Percentiles rank a stretch among this genome's conserved stretches.
Evolutionary conservation across 306 rosid genomes (phyloP).

Genomic region (Mimosa pudica): DNA sequence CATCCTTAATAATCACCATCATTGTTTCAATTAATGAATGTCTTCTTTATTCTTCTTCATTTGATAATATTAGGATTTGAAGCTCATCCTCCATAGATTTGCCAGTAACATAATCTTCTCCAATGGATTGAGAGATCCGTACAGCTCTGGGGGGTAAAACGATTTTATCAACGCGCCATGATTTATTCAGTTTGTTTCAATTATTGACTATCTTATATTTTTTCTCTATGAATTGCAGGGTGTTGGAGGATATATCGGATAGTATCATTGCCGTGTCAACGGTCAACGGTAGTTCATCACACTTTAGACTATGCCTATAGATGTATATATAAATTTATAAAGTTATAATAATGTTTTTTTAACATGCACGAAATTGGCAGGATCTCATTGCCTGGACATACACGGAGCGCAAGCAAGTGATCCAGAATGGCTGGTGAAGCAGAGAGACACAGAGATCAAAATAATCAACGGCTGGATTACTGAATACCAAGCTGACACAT

Average conservation of each 20-base stretch:
- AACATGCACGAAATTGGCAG: constrained; percentile 33
- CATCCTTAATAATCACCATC: background rate
- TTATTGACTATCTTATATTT: background rate
- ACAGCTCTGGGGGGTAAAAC: constrained; percentile 70
- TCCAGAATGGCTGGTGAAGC: constrained; percentile 54
- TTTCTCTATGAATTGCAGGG: constrained; percentile 33
- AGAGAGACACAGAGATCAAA: constrained; percentile 42
- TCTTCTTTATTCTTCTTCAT: background rate
- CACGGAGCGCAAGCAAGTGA: constrained; percentile 27
- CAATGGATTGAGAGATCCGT: constrained; percentile 75
- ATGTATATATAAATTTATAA: background rate
- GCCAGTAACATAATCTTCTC: constrained; percentile 85
- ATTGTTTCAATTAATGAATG: background rate
- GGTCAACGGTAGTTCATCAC: constrained; percentile 46
- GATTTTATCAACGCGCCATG: background rate
- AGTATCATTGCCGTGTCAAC: constrained; percentile 54
- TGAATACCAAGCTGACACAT: constrained; percentile 42
- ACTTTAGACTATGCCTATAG: constrained; percentile 8
- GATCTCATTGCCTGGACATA: constrained; percentile 71
- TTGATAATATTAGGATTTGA: constrained; percentile 47
- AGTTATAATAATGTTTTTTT: background rate
- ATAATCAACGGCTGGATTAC: constrained; percentile 51
- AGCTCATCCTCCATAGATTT: constrained; percentile 52
- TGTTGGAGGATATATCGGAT: constrained; percentile 63
- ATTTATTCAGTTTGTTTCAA: background rate